A percentile compares a stretch with the other conserved stretches of the same genome.
phyloP scores from a whole-genome alignment of 192 early-diverging fungal genomes.

The Spizellomyces punctatus region DNA sequence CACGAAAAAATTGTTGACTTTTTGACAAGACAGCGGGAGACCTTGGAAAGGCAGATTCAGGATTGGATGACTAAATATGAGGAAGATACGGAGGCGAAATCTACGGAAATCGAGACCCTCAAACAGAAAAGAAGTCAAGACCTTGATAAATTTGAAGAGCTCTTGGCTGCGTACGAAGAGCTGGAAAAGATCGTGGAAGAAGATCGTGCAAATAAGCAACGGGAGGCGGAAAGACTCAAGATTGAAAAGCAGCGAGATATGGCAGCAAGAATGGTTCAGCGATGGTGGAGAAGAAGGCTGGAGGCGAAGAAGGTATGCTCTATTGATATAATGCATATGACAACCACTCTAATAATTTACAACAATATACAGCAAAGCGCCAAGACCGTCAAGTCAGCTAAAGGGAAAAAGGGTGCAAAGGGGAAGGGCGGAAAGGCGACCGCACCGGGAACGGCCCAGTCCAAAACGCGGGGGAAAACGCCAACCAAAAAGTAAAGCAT shows the following conservation, averaged over 20 bases:
- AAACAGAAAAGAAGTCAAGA: conserved; percentile 51
- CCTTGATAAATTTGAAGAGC: conserved; percentile 61
- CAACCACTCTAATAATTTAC: not conserved
- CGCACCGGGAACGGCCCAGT: conserved; percentile 9
- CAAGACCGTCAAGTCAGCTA: conserved; percentile 20
- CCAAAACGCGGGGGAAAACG: not conserved
- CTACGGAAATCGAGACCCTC: conserved; percentile 53
- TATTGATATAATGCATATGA: not conserved
- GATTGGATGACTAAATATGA: conserved; percentile 67
- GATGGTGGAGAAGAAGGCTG: conserved; percentile 45
- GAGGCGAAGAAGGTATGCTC: conserved; percentile 1
- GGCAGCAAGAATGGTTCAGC: conserved; percentile 46
- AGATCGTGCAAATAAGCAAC: conserved; percentile 39
- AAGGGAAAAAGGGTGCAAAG: conserved; percentile 30
- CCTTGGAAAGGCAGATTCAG: conserved; percentile 57
- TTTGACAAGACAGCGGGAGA: conserved; percentile 49
- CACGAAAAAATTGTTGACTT: conserved; percentile 60
- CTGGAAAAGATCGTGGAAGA: conserved; percentile 61
- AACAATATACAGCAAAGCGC: conserved; percentile 15
- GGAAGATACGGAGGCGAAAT: conserved; percentile 63
- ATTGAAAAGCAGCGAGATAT: conserved; percentile 22
- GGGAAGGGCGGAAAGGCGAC: conserved; percentile 21
- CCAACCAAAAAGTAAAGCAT: not conserved
- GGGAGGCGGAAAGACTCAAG: conserved; percentile 48
- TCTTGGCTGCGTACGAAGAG: conserved; percentile 55